These are phyloP conservation scores for Colletotrichum karsti DNA, from an alignment of 2,329 filamentous ascomycete species.

Conservation along the genomic window DNA sequence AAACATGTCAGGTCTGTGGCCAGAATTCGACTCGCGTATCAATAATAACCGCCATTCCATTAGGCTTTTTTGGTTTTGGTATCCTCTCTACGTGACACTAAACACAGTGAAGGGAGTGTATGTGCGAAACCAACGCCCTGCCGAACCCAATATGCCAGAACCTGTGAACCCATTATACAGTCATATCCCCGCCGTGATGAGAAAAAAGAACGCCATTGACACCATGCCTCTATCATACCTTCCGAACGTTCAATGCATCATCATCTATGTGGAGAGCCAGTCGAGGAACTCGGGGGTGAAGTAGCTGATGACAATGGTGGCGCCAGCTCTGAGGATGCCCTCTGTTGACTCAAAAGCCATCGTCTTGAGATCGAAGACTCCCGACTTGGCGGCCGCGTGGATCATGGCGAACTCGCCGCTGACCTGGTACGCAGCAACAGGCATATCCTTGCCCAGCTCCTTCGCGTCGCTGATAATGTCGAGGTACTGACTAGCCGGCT, in stretches of 20 bases:
- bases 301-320: constrained; percentile 92
- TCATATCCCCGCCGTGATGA: neutral
- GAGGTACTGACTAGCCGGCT: constrained; percentile 93
- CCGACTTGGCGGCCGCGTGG: constrained; percentile 92
- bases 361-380: constrained; percentile 92
- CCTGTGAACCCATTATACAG: neutral
- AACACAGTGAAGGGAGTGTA: neutral
- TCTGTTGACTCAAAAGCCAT: constrained; percentile 97
- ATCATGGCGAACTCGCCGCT: constrained; percentile 99
- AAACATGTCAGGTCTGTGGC: neutral
- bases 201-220: constrained; percentile 14
- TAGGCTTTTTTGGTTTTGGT: constrained; percentile 12
- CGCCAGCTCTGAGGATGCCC: constrained; percentile 90
- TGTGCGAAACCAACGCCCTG: constrained; percentile 14
- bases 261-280: constrained; percentile 63
- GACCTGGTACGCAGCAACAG: constrained; percentile 95
- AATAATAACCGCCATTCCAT: constrained; percentile 1
- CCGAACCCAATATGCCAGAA: neutral
- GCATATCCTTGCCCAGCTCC: constrained; percentile 89
- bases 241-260: neutral
- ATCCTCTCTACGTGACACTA: constrained; percentile 17
- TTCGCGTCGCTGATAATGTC: constrained; percentile 99
- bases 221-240: constrained; percentile 16
- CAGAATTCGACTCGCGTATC: constrained; percentile 4
- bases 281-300: constrained; percentile 85